A percentile compares a stretch with the other conserved stretches of the same genome.
These are phyloP conservation scores for Rhodamnia rubescens DNA, from an alignment of 345 rosid species.

Conservation along the genomic window DNA sequence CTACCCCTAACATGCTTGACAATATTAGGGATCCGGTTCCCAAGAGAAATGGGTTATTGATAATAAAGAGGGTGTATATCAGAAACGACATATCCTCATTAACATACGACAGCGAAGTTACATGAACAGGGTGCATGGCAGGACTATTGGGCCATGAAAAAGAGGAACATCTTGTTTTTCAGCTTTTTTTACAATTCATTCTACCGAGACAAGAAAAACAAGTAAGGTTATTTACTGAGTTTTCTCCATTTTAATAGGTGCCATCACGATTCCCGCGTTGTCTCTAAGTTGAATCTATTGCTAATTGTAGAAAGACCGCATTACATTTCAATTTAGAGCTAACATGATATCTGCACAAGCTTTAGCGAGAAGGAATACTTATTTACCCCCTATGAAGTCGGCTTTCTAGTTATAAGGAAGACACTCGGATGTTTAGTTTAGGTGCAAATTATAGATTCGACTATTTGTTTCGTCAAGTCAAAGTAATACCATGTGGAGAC, in stretches of 20 bases:
- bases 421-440: not conserved
- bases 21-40: too few species aligned
- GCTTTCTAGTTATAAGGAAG: not conserved
- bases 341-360: not conserved
- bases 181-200: not conserved
- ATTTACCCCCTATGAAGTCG: not conserved
- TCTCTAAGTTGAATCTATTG: not conserved
- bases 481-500: not conserved
- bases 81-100: too few species aligned
- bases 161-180: too few species aligned
- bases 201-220: not conserved
- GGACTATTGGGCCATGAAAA: not conserved
- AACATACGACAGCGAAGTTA: too few species aligned
- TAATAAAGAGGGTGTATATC: too few species aligned
- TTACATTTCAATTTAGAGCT: not conserved
- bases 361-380: not conserved
- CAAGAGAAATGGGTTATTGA: too few species aligned
- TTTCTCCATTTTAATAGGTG: not conserved
- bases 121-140: too few species aligned
- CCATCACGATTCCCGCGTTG: not conserved
- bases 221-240: not conserved
- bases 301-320: not conserved
- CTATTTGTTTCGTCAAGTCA: not conserved
- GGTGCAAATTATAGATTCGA: not conserved
- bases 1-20: too few species aligned